Conservation (phyloP, 257 asterid genomes). For the Voacanga thouarsii region DNA sequence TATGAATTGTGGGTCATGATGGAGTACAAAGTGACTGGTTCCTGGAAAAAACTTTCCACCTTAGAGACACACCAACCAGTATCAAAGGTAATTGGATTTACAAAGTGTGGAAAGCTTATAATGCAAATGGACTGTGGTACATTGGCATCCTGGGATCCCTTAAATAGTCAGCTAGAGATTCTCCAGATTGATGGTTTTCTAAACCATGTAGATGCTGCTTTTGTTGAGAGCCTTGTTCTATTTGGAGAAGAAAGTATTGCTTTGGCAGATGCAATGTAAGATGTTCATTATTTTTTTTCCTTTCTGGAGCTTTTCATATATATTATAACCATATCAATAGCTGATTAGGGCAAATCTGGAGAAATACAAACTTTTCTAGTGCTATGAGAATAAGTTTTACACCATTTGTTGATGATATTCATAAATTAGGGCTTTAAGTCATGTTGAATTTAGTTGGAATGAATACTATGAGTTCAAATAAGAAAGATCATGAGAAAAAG, state of each 20-base stretch:
- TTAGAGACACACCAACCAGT: not conserved
- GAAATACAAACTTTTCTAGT: not conserved
- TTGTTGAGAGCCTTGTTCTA: conserved; percentile 16
- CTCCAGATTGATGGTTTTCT: conserved; percentile 1
- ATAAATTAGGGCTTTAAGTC: not conserved
- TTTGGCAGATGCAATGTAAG: conserved; percentile 6
- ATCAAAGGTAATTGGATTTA: conserved; percentile 8
- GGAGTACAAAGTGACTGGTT: not conserved
- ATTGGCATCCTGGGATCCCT: conserved; percentile 13
- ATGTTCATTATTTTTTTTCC: not conserved
- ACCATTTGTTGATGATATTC: not conserved
- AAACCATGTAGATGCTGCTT: conserved; percentile 15
- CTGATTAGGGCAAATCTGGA: not conserved
- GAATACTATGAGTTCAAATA: not conserved
- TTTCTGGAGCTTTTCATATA: not conserved
- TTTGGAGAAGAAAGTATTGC: not conserved
- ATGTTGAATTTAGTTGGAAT: not conserved
- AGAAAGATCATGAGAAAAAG: not conserved
- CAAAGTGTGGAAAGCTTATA: conserved; percentile 10
- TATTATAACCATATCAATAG: not conserved
- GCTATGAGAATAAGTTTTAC: not conserved
- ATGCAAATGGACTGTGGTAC: not conserved
- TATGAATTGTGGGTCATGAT: conserved; percentile 13
- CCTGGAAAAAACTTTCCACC: conserved; percentile 1
- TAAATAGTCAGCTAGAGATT: not conserved